A percentile compares a stretch with the other conserved stretches of the same genome.
These are phyloP conservation scores for Yamadazyma dendronema DNA, from an alignment of 1,139 yeast species.

Conservation along the genomic window DNA sequence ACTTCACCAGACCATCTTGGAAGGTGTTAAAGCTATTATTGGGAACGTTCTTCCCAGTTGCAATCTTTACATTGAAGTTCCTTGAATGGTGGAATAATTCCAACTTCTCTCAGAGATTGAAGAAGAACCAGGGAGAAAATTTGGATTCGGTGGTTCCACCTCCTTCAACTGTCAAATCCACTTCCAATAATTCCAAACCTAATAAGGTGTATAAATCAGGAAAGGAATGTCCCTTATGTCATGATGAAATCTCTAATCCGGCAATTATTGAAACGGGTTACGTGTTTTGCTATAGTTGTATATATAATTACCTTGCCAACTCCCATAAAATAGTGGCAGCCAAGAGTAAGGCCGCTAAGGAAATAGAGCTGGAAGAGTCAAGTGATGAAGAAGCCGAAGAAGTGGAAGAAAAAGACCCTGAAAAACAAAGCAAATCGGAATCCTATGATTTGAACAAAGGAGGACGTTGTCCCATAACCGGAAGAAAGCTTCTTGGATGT, in stretches of 20 bases:
- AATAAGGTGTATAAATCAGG: constrained; percentile 29
- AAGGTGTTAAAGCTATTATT: constrained; percentile 35
- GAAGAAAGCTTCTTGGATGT: constrained; percentile 70
- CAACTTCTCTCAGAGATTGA: constrained; percentile 64
- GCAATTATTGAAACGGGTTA: constrained; percentile 90
- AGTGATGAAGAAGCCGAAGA: constrained; percentile 21
- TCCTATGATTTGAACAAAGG: constrained; percentile 40
- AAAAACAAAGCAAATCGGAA: constrained; percentile 14
- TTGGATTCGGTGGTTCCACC: constrained; percentile 57
- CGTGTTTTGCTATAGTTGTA: constrained; percentile 88
- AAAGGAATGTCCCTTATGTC: constrained; percentile 70
- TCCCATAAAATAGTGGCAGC: constrained; percentile 38
- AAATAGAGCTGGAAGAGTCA: constrained; percentile 10
- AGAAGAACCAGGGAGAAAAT: constrained; percentile 49
- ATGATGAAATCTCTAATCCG: constrained; percentile 65
- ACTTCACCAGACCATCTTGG: constrained; percentile 42
- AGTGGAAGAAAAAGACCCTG: constrained; percentile 12
- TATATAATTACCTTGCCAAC: constrained; percentile 58
- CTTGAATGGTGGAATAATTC: constrained; percentile 95
- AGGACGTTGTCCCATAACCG: constrained; percentile 86
- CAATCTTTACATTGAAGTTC: constrained; percentile 80
- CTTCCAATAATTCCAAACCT: constrained; percentile 5
- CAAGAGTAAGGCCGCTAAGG: constrained; percentile 13
- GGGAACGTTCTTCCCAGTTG: constrained; percentile 72
- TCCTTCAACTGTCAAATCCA: constrained; percentile 33